Evolutionary conservation across 1,284 basidiomycete genomes (phyloP).

Genomic region (Papiliotrema laurentii): DNA sequence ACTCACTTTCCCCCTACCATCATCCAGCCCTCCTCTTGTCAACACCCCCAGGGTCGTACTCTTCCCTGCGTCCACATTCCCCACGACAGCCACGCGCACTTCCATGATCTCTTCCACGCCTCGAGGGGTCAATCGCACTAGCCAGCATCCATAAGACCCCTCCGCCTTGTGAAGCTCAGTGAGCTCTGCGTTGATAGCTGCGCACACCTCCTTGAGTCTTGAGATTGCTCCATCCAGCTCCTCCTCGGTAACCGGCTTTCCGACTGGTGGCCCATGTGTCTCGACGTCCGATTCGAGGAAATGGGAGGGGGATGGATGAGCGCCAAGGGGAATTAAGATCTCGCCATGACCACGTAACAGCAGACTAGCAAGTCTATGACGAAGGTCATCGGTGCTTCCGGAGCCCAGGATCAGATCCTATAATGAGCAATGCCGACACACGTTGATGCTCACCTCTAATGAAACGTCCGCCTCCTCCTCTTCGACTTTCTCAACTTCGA

Average conservation of each 20-base stretch:
- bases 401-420: conserved; percentile 24
- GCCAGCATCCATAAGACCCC: conserved; percentile 34
- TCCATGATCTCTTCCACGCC: conserved; percentile 58
- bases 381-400: conserved; percentile 29
- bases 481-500: conserved; percentile 9
- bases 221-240: conserved; percentile 25
- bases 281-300: conserved; percentile 9
- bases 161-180: conserved; percentile 36
- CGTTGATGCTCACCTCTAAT: conserved; percentile 28
- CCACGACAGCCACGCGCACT: conserved; percentile 90
- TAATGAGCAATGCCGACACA: too few relatives aligned
- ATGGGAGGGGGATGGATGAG: conserved; percentile 29
- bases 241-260: conserved; percentile 16
- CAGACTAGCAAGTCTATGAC: conserved; percentile 29
- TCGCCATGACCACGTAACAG: conserved; percentile 44
- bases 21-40: conserved; percentile 74
- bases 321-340: conserved; percentile 36
- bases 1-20: conserved; percentile 74
- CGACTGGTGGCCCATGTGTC: too few relatives aligned
- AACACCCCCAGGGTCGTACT: conserved; percentile 76
- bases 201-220: conserved; percentile 20
- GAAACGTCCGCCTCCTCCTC: conserved; percentile 16
- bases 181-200: conserved; percentile 32
- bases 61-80: conserved; percentile 83
- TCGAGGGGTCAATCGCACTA: conserved; percentile 38